Evolutionary conservation across 1,139 yeast species (phyloP).

Genomic region (Saccharomyces hybrid): DNA sequence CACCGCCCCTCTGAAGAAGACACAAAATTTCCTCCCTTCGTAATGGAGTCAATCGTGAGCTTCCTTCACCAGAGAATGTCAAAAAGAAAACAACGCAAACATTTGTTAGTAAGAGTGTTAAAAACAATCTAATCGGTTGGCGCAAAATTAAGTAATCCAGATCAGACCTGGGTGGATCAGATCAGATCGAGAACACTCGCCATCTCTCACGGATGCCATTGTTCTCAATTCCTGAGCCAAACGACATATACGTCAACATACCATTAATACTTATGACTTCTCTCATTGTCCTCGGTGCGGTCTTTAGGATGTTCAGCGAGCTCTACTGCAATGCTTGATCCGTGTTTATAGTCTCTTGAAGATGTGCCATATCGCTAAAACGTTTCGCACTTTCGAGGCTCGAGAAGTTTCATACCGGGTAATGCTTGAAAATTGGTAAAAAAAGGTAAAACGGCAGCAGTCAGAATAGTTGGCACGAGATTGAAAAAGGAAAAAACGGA

Average conservation of each 20-base stretch:
- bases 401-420: background rate
- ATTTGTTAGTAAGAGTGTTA: too few relatives aligned
- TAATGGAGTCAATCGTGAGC: too few relatives aligned
- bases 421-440: background rate
- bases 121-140: too few relatives aligned
- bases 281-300: conserved; percentile 46
- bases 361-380: background rate
- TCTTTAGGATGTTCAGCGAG: background rate
- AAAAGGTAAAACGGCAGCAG: too few relatives aligned
- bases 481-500: too few relatives aligned
- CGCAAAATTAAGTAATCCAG: background rate
- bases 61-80: too few relatives aligned
- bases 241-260: conserved; percentile 34
- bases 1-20: too few relatives aligned
- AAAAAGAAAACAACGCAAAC: too few relatives aligned
- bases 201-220: background rate
- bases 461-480: too few relatives aligned
- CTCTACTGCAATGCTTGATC: background rate
- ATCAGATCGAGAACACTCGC: background rate
- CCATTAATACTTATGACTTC: conserved; percentile 90
- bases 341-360: background rate
- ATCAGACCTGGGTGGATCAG: background rate
- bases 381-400: background rate
- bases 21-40: too few relatives aligned
- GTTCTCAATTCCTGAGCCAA: background rate